Percentiles rank a stretch among this genome's conserved stretches.
These are phyloP conservation scores for Mortierella claussenii DNA, from an alignment of 192 early-diverging fungal genomes.

Conservation along the genomic window DNA sequence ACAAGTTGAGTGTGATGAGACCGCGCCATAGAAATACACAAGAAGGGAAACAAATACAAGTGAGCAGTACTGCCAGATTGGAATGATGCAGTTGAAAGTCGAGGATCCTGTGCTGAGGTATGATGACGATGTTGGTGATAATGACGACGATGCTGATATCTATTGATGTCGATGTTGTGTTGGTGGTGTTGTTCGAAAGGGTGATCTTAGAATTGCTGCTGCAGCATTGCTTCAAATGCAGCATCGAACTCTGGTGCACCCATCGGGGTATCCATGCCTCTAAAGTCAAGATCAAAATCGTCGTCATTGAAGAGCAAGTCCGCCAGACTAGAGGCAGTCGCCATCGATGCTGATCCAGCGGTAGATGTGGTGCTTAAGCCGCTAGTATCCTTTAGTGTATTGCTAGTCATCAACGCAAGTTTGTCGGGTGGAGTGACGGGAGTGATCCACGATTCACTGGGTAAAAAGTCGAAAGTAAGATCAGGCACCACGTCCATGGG, in stretches of 20 bases:
- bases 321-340: slow-evolving; percentile 4
- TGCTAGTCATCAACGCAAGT: background rate
- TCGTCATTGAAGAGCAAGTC: slow-evolving; percentile 18
- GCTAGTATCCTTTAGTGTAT: background rate
- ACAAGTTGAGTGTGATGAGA: no score
- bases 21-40: background rate
- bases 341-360: background rate
- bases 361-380: background rate
- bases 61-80: background rate
- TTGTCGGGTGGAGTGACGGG: slow-evolving; percentile 31
- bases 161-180: background rate
- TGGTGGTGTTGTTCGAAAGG: no score
- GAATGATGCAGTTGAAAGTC: no score
- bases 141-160: background rate
- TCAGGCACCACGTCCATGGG: background rate
- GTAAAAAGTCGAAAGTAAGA: slow-evolving; percentile 19
- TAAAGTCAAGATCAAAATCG: slow-evolving; percentile 19
- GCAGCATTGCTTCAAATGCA: slow-evolving; percentile 24
- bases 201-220: background rate
- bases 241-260: slow-evolving; percentile 16
- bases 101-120: no score
- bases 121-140: background rate
- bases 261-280: background rate
- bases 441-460: slow-evolving; percentile 14
- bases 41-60: background rate